Conservation (phyloP, 495 filamentous ascomycete genomes). For the Xylaria intraflava region DNA sequence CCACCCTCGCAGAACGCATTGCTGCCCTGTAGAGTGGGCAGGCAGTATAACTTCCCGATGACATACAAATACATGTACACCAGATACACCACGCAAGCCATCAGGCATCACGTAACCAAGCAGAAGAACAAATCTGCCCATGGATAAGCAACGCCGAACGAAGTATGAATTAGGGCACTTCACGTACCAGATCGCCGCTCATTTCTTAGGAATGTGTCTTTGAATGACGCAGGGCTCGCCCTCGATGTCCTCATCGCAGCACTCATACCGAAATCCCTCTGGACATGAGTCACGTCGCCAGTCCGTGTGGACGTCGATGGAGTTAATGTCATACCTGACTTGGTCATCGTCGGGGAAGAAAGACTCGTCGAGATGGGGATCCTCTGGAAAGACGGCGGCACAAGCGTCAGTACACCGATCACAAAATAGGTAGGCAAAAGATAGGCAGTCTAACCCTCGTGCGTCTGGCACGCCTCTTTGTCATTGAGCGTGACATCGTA, state of each 20-base stretch:
- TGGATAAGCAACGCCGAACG: neutral
- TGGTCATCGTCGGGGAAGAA: slow-evolving; percentile 4
- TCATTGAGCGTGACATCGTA: slow-evolving; percentile 10
- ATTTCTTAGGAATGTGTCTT: neutral
- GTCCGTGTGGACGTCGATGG: neutral
- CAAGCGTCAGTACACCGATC: neutral
- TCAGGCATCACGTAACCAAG: neutral
- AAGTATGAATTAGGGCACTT: neutral
- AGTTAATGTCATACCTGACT: neutral
- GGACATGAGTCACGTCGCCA: slow-evolving; percentile 1
- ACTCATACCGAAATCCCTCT: slow-evolving; percentile 3
- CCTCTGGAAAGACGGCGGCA: neutral
- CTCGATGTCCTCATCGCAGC: neutral
- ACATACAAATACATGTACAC: too few relatives aligned
- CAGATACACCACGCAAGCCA: neutral
- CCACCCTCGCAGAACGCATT: too few relatives aligned
- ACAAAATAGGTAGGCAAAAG: neutral
- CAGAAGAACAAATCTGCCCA: neutral
- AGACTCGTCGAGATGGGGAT: neutral
- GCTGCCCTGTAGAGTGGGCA: too few relatives aligned
- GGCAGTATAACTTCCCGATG: too few relatives aligned
- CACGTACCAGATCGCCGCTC: neutral
- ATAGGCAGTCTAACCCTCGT: neutral
- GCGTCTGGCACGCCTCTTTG: slow-evolving; percentile 1
- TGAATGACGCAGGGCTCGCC: neutral